phyloP scores from a whole-genome alignment of 169 alveolate species.

The Cytauxzoon felis region DNA sequence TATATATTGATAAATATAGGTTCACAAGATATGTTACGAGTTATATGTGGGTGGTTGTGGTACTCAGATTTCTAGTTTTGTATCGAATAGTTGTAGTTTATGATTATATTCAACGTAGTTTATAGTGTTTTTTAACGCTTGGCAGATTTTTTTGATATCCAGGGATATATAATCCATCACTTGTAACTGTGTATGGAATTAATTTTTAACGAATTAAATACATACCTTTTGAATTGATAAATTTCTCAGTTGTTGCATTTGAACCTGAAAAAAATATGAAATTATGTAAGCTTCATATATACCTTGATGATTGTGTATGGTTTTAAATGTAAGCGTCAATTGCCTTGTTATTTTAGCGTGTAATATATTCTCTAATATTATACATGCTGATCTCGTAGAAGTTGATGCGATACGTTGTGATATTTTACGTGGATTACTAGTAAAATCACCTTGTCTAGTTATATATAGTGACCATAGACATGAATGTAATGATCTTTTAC shows the following conservation, averaged over 20 bases:
- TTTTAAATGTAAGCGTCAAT: background rate
- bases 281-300: background rate
- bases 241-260: too few relatives aligned
- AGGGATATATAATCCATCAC: background rate
- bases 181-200: too few relatives aligned
- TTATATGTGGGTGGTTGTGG: conserved; percentile 3
- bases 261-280: too few relatives aligned
- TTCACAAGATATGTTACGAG: conserved; percentile 25
- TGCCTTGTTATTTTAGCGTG: background rate
- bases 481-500: background rate
- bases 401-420: background rate
- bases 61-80: background rate
- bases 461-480: background rate
- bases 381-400: conserved; percentile 9
- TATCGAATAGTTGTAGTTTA: background rate
- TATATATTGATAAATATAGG: too few relatives aligned
- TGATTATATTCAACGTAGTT: too few relatives aligned
- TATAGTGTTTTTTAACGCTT: conserved; percentile 33
- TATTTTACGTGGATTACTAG: too few relatives aligned
- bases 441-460: background rate
- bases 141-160: conserved; percentile 55
- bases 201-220: too few relatives aligned
- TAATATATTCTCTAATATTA: conserved; percentile 3
- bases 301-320: background rate
- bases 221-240: too few relatives aligned